Evolutionary conservation across 352 stramenopile species (phyloP), one percentile per base, ranked within the genome.

Genomic region (Saprolegnia parasitica): DNA sequence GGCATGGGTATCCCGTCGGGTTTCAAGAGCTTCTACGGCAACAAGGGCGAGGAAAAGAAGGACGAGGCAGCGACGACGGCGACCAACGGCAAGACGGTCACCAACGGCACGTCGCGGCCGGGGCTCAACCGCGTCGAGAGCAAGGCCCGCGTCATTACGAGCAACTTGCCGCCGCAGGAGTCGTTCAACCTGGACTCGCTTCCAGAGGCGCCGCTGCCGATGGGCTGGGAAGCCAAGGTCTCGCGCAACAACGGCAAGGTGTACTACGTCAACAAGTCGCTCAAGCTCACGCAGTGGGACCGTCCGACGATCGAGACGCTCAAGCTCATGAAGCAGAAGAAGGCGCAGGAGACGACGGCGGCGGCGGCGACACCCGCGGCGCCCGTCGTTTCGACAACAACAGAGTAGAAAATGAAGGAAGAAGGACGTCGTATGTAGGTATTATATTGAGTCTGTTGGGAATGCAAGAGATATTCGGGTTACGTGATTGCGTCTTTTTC

Each of bases 241-340:
- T 91, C 82, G 37, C 84, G 86, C 67, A 93, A 85, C 9, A 95
- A 84, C 20, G 86, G 86, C 18, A 85, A 86, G 50, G 86, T 95
- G 65, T 95, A 95, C 78, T 95, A 95, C 74, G 84, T 93, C 56
- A 95, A 95, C 77, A 85, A 84, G 67, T 90, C 91, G 80, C 78
- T 92, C 8, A 83, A 84, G 71, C 89, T 93, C 72, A 93, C 86
- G 13, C 86, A 95, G 78, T 95, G 91, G 52, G 85, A 93, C 63
- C 83, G 83, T 37, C 86, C 86, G 47, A 93, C 86, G 70, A 80
- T 95, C 56, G 86, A 86, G 63, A 93, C 84, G 46, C 76, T 95
- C 58, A 95, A 93, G 81, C 47, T 70, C 21, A 62, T 70, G 63
- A 70, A 70, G 63, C 63, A 70, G 21, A 52, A 52, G 15, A 70